Conservation (phyloP, 306 rosid species). For the Arachis hypogaea region DNA sequence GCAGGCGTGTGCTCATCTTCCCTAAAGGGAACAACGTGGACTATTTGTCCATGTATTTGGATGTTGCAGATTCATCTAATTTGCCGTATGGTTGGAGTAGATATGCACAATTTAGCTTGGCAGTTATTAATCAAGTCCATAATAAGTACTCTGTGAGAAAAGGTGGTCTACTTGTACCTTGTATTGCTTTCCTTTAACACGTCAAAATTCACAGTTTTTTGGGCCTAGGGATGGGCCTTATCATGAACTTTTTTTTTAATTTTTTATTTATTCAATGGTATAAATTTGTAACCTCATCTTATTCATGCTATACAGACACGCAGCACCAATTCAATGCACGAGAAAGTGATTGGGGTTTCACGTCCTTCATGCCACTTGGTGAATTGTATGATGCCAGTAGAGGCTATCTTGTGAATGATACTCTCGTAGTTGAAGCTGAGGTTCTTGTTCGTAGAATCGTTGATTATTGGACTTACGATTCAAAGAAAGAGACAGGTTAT, state of each 20-base stretch:
- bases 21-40: constrained; percentile 96
- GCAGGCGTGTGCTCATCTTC: constrained; percentile 89
- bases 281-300: constrained; percentile 39
- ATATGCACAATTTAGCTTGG: constrained; percentile 88
- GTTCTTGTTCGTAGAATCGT: constrained; percentile 83
- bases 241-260: not conserved
- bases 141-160: constrained; percentile 74
- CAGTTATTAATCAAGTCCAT: constrained; percentile 68
- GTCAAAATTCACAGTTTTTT: constrained; percentile 8
- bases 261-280: not conserved
- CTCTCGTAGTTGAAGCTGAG: constrained; percentile 78
- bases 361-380: constrained; percentile 89
- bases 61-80: constrained; percentile 75
- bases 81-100: constrained; percentile 95
- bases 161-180: constrained; percentile 51
- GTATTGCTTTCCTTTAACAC: constrained; percentile 8
- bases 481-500: constrained; percentile 90
- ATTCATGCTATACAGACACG: constrained; percentile 62
- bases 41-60: constrained; percentile 86
- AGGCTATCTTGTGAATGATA: constrained; percentile 81
- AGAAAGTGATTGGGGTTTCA: constrained; percentile 97
- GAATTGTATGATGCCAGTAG: constrained; percentile 80
- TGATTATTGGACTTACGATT: constrained; percentile 86
- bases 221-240: not conserved
- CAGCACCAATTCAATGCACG: constrained; percentile 90